These are phyloP conservation scores for Hyaloscypha hepaticicola DNA, from an alignment of 495 filamentous ascomycete species.

Conservation along the genomic window DNA sequence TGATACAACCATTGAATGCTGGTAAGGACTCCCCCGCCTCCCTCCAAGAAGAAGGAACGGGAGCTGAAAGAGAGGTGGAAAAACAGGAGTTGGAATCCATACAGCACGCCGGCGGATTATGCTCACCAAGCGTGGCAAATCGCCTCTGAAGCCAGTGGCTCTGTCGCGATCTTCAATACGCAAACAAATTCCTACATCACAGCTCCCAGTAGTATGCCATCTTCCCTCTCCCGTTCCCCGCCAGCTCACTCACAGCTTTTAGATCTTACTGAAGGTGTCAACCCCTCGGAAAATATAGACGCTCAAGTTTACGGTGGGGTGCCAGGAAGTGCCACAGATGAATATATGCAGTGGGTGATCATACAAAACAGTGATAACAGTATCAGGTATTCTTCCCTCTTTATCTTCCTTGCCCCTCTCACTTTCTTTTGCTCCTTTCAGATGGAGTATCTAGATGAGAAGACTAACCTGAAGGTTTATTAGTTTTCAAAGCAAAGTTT, in stretches of 20 bases:
- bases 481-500: too few species aligned
- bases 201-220: conserved; percentile 7
- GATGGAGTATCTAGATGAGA: not conserved
- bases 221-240: not conserved
- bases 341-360: conserved; percentile 7
- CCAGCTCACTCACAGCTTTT: conserved; percentile 2
- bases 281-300: conserved; percentile 1
- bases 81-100: too few species aligned
- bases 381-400: conserved; percentile 5
- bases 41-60: too few species aligned
- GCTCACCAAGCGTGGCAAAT: too few species aligned
- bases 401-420: not conserved
- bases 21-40: not conserved
- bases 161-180: conserved; percentile 5
- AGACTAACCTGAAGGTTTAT: too few species aligned
- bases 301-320: conserved; percentile 10
- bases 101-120: too few species aligned
- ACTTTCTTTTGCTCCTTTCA: not conserved
- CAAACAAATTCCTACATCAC: conserved; percentile 12
- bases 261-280: conserved; percentile 9
- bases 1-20: conserved; percentile 6
- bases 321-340: conserved; percentile 8
- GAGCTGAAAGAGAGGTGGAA: too few species aligned
- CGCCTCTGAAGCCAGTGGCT: too few species aligned
- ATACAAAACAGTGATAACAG: conserved; percentile 9